These are phyloP conservation scores for Thalassiosira exigua DNA, from an alignment of 352 stramenopile genomes.

Conservation along the genomic window DNA sequence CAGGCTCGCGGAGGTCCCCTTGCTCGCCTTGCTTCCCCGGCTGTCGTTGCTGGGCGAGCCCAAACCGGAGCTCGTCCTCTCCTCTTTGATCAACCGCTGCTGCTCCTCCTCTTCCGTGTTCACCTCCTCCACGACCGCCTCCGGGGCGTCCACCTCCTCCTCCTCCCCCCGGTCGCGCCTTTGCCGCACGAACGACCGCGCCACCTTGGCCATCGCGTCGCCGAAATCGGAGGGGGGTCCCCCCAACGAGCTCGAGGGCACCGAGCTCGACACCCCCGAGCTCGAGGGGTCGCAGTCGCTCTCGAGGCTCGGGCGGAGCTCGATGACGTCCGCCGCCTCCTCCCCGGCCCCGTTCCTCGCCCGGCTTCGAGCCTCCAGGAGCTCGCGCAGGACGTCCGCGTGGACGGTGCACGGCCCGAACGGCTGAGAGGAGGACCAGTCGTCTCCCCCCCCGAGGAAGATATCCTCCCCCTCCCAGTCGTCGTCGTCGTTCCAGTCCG, in stretches of 20 bases:
- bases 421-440: conserved; percentile 17
- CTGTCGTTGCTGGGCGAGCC: no score
- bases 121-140: neutral
- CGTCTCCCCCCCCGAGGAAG: neutral
- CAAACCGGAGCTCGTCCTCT: neutral
- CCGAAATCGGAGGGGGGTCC: conserved; percentile 1
- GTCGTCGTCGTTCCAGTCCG: neutral
- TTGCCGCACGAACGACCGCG: neutral
- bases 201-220: neutral
- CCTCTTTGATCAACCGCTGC: neutral
- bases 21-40: conserved; percentile 1
- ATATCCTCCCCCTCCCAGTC: neutral
- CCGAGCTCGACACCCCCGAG: neutral
- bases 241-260: neutral
- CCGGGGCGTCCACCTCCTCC: neutral
- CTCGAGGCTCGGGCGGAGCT: conserved; percentile 31
- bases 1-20: conserved; percentile 15
- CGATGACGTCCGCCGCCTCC: neutral
- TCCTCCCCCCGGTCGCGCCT: neutral
- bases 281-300: conserved; percentile 28
- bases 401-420: conserved; percentile 22
- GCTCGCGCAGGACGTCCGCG: neutral
- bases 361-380: no score
- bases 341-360: no score
- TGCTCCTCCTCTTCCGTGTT: neutral